Evolutionary conservation across 2,329 filamentous ascomycete species (phyloP).

Genomic region (Diplodia seriata): DNA sequence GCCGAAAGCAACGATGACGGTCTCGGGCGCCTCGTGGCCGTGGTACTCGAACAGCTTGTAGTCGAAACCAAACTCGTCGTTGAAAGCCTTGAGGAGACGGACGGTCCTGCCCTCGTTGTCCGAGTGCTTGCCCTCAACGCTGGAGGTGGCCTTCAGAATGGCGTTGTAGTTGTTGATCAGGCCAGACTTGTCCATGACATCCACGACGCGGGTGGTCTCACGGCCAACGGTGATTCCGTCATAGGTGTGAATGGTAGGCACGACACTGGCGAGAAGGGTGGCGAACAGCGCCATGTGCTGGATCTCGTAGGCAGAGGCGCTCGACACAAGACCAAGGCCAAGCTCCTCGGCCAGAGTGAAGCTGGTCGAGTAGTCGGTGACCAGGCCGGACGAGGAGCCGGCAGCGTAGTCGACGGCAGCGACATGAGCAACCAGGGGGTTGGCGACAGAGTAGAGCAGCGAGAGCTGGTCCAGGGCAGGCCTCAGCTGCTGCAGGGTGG

Average conservation of each 20-base stretch:
- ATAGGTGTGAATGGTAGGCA: conserved; percentile 88
- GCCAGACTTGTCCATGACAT: conserved; percentile 76
- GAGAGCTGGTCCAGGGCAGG: conserved; percentile 89
- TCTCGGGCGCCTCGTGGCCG: conserved; percentile 79
- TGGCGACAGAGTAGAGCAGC: conserved; percentile 87
- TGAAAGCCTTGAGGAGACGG: conserved; percentile 76
- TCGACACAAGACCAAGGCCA: conserved; percentile 83
- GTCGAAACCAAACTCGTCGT: conserved; percentile 89
- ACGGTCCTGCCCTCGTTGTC: conserved; percentile 75
- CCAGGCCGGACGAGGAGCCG: conserved; percentile 70
- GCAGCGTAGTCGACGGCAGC: conserved; percentile 85
- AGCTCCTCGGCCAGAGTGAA: conserved; percentile 87
- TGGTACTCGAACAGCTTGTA: conserved; percentile 95
- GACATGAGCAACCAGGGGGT: conserved; percentile 90
- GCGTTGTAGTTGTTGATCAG: conserved; percentile 73
- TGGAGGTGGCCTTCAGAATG: conserved; percentile 67
- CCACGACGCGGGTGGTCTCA: conserved; percentile 82
- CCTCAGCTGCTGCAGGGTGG: conserved; percentile 80
- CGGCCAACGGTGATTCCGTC: conserved; percentile 84
- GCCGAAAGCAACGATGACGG: conserved; percentile 89
- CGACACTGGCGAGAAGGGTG: conserved; percentile 76
- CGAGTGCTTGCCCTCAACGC: conserved; percentile 71
- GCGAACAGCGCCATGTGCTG: conserved; percentile 96
- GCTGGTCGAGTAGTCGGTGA: conserved; percentile 84
- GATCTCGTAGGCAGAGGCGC: conserved; percentile 84